Conservation (phyloP, 2,329 filamentous ascomycete species). For the Thielaviopsis punctulata region DNA sequence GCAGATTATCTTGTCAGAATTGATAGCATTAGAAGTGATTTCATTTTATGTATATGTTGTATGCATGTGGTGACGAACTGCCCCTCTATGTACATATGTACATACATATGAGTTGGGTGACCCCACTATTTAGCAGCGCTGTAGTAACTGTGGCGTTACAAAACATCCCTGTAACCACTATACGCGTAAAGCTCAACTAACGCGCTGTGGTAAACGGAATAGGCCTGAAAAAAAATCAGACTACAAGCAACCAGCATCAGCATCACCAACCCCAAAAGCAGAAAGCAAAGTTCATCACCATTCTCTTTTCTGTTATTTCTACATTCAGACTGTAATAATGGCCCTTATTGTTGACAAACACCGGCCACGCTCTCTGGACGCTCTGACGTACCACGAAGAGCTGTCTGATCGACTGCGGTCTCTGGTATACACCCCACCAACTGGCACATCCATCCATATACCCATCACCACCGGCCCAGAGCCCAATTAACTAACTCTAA, state of each 20-base stretch:
- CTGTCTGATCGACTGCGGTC: conserved; percentile 76
- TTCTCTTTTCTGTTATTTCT: neutral
- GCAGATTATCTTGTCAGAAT: neutral
- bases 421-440: conserved; percentile 37
- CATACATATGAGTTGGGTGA: no score
- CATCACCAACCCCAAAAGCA: neutral
- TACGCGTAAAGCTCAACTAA: conserved; percentile 10
- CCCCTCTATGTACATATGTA: neutral
- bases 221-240: neutral
- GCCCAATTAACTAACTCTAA: neutral
- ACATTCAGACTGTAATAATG: conserved; percentile 25
- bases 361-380: conserved; percentile 55
- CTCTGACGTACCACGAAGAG: conserved; percentile 72
- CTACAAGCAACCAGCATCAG: neutral
- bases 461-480: neutral
- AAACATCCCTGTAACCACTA: conserved; percentile 9
- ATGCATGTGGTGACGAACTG: no score
- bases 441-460: neutral
- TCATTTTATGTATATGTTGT: neutral
- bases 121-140: neutral
- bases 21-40: neutral
- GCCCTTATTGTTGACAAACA: conserved; percentile 57
- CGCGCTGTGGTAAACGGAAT: neutral
- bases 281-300: neutral
- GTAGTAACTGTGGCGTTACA: conserved; percentile 4